Conservation (phyloP, 495 filamentous ascomycete genomes). For the Penicillium canescens region DNA sequence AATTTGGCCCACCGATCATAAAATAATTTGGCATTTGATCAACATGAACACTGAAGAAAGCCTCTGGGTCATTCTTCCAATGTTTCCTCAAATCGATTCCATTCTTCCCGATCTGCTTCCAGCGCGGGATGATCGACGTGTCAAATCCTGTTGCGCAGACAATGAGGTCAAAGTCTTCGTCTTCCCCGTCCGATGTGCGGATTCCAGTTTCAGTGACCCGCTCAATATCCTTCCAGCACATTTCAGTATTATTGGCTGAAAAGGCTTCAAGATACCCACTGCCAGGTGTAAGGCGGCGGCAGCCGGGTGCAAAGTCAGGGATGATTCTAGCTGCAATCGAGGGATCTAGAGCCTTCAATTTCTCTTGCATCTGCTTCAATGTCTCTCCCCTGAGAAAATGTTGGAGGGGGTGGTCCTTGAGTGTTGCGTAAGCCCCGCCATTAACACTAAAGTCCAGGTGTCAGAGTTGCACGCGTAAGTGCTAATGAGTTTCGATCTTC, state of each 20-base stretch:
- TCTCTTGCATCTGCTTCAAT: slow-evolving; percentile 29
- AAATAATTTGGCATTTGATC: slow-evolving; percentile 48
- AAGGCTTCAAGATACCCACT: slow-evolving; percentile 41
- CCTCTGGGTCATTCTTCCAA: slow-evolving; percentile 23
- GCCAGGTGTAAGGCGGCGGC: slow-evolving; percentile 43
- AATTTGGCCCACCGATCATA: slow-evolving; percentile 57
- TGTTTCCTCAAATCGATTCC: slow-evolving; percentile 26
- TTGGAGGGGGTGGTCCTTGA: slow-evolving; percentile 6
- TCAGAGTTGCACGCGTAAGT: background rate
- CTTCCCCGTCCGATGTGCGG: slow-evolving; percentile 17
- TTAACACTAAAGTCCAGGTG: slow-evolving; percentile 5
- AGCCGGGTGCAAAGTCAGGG: slow-evolving; percentile 39
- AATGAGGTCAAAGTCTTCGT: slow-evolving; percentile 44
- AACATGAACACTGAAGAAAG: slow-evolving; percentile 40
- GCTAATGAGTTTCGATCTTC: too few relatives aligned
- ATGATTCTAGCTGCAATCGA: slow-evolving; percentile 39
- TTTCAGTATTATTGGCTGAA: slow-evolving; percentile 42
- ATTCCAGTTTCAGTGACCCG: slow-evolving; percentile 51
- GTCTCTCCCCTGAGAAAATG: background rate
- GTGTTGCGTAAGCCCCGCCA: background rate
- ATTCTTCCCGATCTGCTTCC: slow-evolving; percentile 31
- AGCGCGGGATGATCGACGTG: slow-evolving; percentile 34
- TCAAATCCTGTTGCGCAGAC: slow-evolving; percentile 53
- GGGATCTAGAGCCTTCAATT: slow-evolving; percentile 25
- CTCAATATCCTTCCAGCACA: slow-evolving; percentile 46